Base-by-base conservation (phyloP, 768 basidiomycete genomes). In the Suillus weaverae region DNA sequence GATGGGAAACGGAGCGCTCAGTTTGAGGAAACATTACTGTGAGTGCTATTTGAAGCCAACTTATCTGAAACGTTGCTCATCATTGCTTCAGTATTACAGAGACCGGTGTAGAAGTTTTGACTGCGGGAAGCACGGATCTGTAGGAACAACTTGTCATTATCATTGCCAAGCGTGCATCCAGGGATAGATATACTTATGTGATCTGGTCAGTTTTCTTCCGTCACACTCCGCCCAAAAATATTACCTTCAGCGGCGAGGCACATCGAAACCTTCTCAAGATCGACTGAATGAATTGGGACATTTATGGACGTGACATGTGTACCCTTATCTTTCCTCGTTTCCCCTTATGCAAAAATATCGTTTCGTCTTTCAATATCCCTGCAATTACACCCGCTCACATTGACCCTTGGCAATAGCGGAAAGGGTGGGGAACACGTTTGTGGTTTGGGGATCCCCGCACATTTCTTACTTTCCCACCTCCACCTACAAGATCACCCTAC, bases 11-110 rank as follows among this genome's bases (percentile, higher is more conserved):
- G 85, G 63, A 95, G 93, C 66, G 97, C 97, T 1, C 97, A 99
- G 72, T 99, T 98, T 73, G 97, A 99, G 76, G 97, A 99, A 72
- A 98, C 97, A 1, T 80, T 99, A 41, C 77, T 99, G 95, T 96
- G 72, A 70, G 94, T 85, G 44, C 18, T 20, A 20, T 20, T 11
- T 11, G 10, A 26, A 11, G 18, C 6, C 1, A 59, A 59, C 26
- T 18, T 59, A 18, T 62, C 61, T n/a, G 56, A 18, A 10, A 26
- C 4, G 22, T 41, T 7, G 1, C 18, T 59, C 11, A 59, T 59
- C 63, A 39, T 50, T 55, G 26, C 63, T 43, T 57, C 72, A 97
- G 95, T 61, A 89, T 98, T 70, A 97, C 95, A 35, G 95, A 95
- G 70, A 90, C 87, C 26, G 95, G 95, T 4, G 90, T 90, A 38